These are phyloP conservation scores for Sporisorium exsertum DNA, from an alignment of 1,284 basidiomycete genomes.

Conservation along the genomic window DNA sequence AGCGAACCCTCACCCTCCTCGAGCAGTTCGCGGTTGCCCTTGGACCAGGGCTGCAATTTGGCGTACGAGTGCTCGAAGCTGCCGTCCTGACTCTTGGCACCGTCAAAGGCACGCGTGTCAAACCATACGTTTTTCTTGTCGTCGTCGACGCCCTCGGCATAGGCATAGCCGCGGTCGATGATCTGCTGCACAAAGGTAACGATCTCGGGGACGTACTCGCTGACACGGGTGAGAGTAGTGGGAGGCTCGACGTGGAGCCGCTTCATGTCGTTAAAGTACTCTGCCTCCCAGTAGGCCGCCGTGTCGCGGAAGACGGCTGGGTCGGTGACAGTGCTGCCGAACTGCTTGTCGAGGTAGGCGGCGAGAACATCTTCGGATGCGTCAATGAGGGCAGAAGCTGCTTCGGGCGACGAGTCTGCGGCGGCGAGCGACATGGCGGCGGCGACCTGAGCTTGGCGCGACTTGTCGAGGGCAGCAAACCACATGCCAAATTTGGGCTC, in stretches of 20 bases:
- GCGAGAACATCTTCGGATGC: slow-evolving; percentile 64
- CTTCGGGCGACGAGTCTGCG: slow-evolving; percentile 35
- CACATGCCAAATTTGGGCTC: slow-evolving; percentile 67
- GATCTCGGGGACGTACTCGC: slow-evolving; percentile 96
- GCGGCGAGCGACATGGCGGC: slow-evolving; percentile 62
- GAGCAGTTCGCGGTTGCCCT: slow-evolving; percentile 88
- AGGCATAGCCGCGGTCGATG: slow-evolving; percentile 88
- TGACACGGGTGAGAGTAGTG: slow-evolving; percentile 92
- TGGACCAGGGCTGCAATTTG: slow-evolving; percentile 95
- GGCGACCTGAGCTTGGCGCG: slow-evolving; percentile 62
- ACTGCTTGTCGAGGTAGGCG: slow-evolving; percentile 50
- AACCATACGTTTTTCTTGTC: slow-evolving; percentile 80
- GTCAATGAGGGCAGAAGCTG: slow-evolving; percentile 53
- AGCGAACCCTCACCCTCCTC: slow-evolving; percentile 92
- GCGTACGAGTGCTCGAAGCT: slow-evolving; percentile 78
- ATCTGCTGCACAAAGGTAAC: slow-evolving; percentile 88
- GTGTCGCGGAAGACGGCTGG: slow-evolving; percentile 86
- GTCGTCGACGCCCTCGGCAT: slow-evolving; percentile 70
- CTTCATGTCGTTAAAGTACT: slow-evolving; percentile 93
- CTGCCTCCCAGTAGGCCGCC: slow-evolving; percentile 88
- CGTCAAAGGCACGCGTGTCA: slow-evolving; percentile 89
- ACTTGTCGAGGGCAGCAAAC: slow-evolving; percentile 61
- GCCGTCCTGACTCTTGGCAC: slow-evolving; percentile 68
- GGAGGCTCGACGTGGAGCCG: slow-evolving; percentile 87
- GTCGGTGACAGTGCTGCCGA: slow-evolving; percentile 83